Evolutionary conservation across 495 filamentous ascomycete species (phyloP), one percentile per base, ranked within the genome.

Genomic region (Chaetomium fimeti): DNA sequence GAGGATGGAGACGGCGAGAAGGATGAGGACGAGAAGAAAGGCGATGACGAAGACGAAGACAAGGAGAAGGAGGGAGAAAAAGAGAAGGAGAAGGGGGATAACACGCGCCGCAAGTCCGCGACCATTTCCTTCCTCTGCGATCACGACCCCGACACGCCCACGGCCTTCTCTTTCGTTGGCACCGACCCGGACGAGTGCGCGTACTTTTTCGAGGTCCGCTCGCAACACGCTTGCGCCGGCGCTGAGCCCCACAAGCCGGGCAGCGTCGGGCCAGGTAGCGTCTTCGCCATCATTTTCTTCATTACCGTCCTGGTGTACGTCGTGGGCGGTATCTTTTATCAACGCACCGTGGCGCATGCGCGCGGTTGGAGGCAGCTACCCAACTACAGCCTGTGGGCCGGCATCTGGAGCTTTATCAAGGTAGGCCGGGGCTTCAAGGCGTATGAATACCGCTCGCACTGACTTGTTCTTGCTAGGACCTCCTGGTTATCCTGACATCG

Each of bases 121-220:
- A 85, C 93, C 59, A 92, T 99, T 79, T 93, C 90, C 36, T 91
- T 98, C 76, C 89, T 93, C 71, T 98, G 95, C 78, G 93, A 97
- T 69, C 85, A 85, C 55, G 91, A 96, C 63, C 82, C 86, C 0
- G 77, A 74, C 47, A 69, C 68, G n/a, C 68, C 73, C 0, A 84
- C 86, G 28, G 84, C 88, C 18, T 84, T 87, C 16, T 89, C 90
- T 6, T 99, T 96, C 73, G 87, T 98, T 56, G 91, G 90, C 62
- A 84, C 89, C 24, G 88, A 88, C 75, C 85, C 85, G 6, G 91
- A 97, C 70, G 86, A 91, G 55, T 99, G 95, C 79, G 84, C 90
- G n/a, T 99, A 97, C 77, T 90, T 95, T 75, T 99, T 99, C 77
- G 92, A 97, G 74, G 85, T 92, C n/a, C 90, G 93, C 61, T 92